Base-by-base conservation (phyloP, 2,329 filamentous ascomycete genomes). In the Stemphylium vesicarium region DNA sequence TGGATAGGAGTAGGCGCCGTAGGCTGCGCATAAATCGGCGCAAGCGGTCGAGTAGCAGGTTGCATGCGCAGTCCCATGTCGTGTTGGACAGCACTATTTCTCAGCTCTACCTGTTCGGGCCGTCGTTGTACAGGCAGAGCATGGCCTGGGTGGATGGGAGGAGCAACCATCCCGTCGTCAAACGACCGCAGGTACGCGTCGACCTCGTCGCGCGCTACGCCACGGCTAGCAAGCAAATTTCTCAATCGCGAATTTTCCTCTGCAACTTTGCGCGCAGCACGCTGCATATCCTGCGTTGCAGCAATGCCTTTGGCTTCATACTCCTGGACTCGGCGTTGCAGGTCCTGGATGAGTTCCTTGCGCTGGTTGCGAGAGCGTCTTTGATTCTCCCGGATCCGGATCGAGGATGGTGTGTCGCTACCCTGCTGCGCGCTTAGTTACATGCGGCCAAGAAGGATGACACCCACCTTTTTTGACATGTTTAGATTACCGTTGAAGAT, bases 361-460 rank as follows among this genome's bases (percentile, higher is more conserved):
- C 86, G 83, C 26, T 88, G 82, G 26, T 86, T 87, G 35, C 89
- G 85, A 11, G 87, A 90, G 57, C 88, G 85, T 45, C 89, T 81
- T 71, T 92, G 89, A 68, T 92, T 92, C 63, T 92, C 87, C 57
- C 89, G 84, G 60, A 91, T 86, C 57, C 88, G 86, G 11, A 55
- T 56, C 4, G 64, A 56, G 18, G 54, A 53, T 24, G 60, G 52
- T 6, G 55, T 56, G 32, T 82, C 80, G 12, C 32, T 60, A n/a
- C 54, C 50, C 60, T 63, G 32, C 12, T 7, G 0, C 6, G 9
- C 10, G 18, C 13, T 52, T 48, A 52, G 50, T n/a, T 8, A 10
- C 38, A 16, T 4, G 3, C 29, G 11, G 8, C 24, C 40, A 16
- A 15, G n/a, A 4, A 20, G 4, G 7, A 24, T 15, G 15, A 1